Conservation (phyloP, 2,329 filamentous ascomycete species). For the Colletotrichum sublineola region DNA sequence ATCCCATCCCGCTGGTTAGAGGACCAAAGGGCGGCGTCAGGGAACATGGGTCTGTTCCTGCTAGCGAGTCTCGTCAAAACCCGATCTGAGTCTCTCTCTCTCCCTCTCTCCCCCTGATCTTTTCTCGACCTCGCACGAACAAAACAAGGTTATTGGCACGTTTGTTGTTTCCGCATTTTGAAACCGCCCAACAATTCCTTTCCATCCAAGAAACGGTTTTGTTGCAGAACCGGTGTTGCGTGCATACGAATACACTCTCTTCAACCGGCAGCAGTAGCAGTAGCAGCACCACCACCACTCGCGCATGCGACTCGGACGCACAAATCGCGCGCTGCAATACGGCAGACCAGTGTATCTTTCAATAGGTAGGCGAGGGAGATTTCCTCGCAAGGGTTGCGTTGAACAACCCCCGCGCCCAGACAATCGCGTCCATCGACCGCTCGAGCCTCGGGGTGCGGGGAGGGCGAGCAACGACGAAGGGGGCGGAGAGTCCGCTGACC, state of each 20-base stretch:
- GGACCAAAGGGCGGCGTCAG: conserved; percentile 1
- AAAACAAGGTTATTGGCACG: conserved; percentile 27
- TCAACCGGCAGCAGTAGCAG: not conserved
- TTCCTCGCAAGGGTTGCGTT: not conserved
- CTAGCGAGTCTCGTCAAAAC: not conserved
- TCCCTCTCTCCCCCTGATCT: not conserved
- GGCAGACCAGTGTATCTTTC: not conserved
- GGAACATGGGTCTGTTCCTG: conserved; percentile 4
- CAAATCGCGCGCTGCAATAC: not conserved
- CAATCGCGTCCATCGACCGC: not conserved
- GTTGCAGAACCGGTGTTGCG: conserved; percentile 1
- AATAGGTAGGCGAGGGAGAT: not conserved
- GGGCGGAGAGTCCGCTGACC: conserved; percentile 15
- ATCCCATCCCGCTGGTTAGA: conserved; percentile 30
- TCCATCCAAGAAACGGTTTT: not conserved
- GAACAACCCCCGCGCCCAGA: not conserved
- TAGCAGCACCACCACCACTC: not conserved
- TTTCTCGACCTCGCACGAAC: conserved; percentile 21
- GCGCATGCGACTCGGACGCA: not conserved
- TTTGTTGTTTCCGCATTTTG: conserved; percentile 18
- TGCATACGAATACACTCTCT: not conserved
- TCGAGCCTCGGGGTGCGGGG: conserved; percentile 14
- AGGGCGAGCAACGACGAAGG: not conserved
- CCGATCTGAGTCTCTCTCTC: not conserved
- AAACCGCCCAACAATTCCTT: not conserved